These are phyloP conservation scores for Violaceomyces palustris DNA, from an alignment of 1,284 basidiomycete genomes.

Conservation along the genomic window DNA sequence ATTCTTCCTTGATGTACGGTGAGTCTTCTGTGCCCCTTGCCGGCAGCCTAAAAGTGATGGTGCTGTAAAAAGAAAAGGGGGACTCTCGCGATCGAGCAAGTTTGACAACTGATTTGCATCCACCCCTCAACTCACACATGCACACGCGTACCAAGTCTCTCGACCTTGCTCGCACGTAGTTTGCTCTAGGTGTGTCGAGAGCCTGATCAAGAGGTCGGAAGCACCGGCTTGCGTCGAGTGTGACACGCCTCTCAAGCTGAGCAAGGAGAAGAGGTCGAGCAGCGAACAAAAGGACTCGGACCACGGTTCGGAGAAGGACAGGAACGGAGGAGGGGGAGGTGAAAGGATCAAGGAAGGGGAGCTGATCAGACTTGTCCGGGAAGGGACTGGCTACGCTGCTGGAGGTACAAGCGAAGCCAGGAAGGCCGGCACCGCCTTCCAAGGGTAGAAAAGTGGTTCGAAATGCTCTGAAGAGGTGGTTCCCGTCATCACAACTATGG, in stretches of 20 bases:
- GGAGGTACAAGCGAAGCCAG: slow-evolving; percentile 9
- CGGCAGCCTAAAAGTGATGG: slow-evolving; percentile 1
- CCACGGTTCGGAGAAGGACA: slow-evolving; percentile 73
- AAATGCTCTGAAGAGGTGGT: no score
- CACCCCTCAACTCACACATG: no score
- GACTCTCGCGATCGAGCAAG: no score
- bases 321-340: no score
- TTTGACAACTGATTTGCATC: no score
- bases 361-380: slow-evolving; percentile 9
- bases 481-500: no score
- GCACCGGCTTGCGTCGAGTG: slow-evolving; percentile 26
- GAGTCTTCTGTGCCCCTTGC: slow-evolving; percentile 1
- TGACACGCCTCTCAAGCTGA: slow-evolving; percentile 1
- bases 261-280: background rate
- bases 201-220: slow-evolving; percentile 67
- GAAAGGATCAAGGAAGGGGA: slow-evolving; percentile 58
- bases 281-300: slow-evolving; percentile 57
- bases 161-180: slow-evolving; percentile 79
- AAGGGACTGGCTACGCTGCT: slow-evolving; percentile 15
- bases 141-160: no score
- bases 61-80: no score
- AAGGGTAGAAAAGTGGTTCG: no score
- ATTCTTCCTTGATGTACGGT: background rate
- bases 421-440: slow-evolving; percentile 12
- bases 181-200: slow-evolving; percentile 79